phyloP scores from a whole-genome alignment of 345 rosid genomes.

The Zanthoxylum bungeanum region DNA sequence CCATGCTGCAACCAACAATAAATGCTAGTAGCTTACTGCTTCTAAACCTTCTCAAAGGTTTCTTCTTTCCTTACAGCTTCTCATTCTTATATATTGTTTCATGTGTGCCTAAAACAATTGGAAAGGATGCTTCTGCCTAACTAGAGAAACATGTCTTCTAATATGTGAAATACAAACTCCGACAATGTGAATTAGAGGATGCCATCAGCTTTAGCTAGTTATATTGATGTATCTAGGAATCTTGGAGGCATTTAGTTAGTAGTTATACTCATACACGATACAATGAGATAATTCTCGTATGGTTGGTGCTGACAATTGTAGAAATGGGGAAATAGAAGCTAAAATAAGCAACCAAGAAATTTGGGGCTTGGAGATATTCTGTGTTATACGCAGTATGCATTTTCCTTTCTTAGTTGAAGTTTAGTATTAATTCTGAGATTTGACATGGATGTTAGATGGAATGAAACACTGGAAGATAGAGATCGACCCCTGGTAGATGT shows the following conservation, averaged over 20 bases:
- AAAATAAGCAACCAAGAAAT: background rate
- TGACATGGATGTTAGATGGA: constrained; percentile 31
- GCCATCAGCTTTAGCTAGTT: background rate
- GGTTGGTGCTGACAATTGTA: background rate
- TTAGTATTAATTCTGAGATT: background rate
- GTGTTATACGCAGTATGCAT: background rate
- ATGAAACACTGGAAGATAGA: constrained; percentile 36
- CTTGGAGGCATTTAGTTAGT: background rate
- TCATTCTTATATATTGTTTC: background rate
- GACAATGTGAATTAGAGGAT: background rate
- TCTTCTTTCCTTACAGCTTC: background rate
- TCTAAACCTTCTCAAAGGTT: constrained; percentile 41
- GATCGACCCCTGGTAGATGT: constrained; percentile 27
- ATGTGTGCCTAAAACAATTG: background rate
- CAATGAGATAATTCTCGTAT: background rate
- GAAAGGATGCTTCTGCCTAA: background rate
- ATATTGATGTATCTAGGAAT: background rate
- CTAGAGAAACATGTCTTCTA: background rate
- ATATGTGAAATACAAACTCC: background rate
- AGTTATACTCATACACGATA: background rate
- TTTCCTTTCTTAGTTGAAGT: background rate
- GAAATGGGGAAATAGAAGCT: background rate
- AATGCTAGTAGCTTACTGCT: constrained; percentile 44
- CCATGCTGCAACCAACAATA: constrained; percentile 49
- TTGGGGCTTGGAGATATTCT: background rate